Evolutionary conservation across 352 stramenopile species (phyloP).

Genomic region (Phytophthora ramorum): DNA sequence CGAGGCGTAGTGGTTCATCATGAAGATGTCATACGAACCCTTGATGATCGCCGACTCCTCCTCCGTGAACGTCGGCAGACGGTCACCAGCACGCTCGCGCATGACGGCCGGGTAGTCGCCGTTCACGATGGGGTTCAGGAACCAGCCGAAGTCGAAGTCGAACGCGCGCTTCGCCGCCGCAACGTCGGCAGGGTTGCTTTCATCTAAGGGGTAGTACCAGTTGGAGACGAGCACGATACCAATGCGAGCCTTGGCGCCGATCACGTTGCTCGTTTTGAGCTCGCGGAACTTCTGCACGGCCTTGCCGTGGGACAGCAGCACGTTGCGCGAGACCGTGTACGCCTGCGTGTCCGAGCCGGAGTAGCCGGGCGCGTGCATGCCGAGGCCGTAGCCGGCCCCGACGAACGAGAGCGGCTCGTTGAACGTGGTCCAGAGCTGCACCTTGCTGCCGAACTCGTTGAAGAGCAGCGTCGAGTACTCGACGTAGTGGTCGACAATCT

Average conservation of each 20-base stretch:
- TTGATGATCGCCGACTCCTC: slow-evolving; percentile 74
- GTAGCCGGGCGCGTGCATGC: slow-evolving; percentile 52
- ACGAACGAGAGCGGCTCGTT: slow-evolving; percentile 94
- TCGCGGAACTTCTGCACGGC: slow-evolving; percentile 89
- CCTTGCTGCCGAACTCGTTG: slow-evolving; percentile 91
- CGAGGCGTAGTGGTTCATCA: slow-evolving; percentile 95
- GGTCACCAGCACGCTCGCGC: slow-evolving; percentile 75
- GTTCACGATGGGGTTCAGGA: slow-evolving; percentile 90
- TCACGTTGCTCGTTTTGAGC: slow-evolving; percentile 26
- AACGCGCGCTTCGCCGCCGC: slow-evolving; percentile 85
- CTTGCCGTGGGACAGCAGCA: slow-evolving; percentile 91
- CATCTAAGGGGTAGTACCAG: slow-evolving; percentile 79
- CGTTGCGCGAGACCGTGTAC: slow-evolving; percentile 82
- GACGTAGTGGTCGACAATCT: slow-evolving; percentile 69
- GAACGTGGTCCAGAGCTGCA: slow-evolving; percentile 95
- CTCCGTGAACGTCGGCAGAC: slow-evolving; percentile 89
- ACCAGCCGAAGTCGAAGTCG: slow-evolving; percentile 93
- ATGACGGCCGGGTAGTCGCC: slow-evolving; percentile 94
- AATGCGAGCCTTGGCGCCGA: slow-evolving; percentile 77
- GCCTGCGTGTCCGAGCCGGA: slow-evolving; percentile 46
- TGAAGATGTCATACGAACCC: slow-evolving; percentile 94
- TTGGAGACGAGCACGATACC: slow-evolving; percentile 93
- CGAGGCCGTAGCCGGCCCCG: slow-evolving; percentile 80
- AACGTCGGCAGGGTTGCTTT: slow-evolving; percentile 45
- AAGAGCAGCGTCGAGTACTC: slow-evolving; percentile 89